Evolutionary conservation across 495 filamentous ascomycete genomes (phyloP).

Genomic region (Aspergillus biplanus): DNA sequence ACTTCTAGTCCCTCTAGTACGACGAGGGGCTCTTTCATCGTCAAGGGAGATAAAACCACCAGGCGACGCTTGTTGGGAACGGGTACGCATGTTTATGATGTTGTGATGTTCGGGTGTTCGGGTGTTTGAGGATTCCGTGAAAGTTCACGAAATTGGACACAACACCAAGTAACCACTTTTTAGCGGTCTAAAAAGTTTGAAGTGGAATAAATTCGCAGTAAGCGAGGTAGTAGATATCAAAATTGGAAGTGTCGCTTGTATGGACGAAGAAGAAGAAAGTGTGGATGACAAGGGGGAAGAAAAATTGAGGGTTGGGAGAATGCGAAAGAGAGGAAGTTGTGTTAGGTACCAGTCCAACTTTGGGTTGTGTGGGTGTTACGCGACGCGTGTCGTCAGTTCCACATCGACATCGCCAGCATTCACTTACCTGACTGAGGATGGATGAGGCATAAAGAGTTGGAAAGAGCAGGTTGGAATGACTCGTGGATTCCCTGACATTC

Average conservation of each 20-base stretch:
- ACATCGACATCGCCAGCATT: constrained; percentile 11
- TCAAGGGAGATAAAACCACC: constrained; percentile 31
- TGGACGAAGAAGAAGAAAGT: constrained; percentile 8
- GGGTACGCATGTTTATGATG: constrained; percentile 30
- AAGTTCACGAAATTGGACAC: background rate
- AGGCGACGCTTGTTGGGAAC: constrained; percentile 31
- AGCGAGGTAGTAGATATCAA: background rate
- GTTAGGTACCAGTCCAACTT: background rate
- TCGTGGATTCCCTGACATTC: constrained; percentile 6
- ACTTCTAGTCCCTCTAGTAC: constrained; percentile 24
- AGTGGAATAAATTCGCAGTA: background rate
- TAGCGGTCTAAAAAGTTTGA: background rate
- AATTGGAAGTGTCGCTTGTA: background rate
- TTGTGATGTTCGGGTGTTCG: background rate
- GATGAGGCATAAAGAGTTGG: constrained; percentile 6
- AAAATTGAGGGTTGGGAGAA: background rate
- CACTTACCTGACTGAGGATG: constrained; percentile 16
- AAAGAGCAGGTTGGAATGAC: constrained; percentile 1
- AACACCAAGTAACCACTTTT: background rate
- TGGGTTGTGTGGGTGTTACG: constrained; percentile 14
- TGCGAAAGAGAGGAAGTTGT: background rate
- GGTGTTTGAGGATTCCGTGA: background rate
- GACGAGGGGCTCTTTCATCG: constrained; percentile 19
- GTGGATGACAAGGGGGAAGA: constrained; percentile 8
- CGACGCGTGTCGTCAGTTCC: constrained; percentile 11